These are phyloP conservation scores for Adiantum capillusveneris DNA, from an alignment of 75 land plant species.

Conservation along the genomic window DNA sequence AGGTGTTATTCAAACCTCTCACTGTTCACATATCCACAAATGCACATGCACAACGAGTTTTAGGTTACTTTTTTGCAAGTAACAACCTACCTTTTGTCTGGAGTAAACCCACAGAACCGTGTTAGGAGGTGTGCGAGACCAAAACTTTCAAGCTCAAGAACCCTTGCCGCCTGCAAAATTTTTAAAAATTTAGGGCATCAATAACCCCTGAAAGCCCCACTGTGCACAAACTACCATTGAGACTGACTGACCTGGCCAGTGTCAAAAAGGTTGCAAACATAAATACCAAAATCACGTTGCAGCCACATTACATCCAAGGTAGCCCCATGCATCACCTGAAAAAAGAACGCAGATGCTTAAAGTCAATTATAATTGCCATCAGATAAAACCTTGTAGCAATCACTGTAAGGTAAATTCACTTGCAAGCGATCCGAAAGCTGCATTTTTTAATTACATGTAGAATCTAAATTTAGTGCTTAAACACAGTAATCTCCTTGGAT, in stretches of 20 bases:
- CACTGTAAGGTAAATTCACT: too few relatives aligned
- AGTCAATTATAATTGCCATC: too few relatives aligned
- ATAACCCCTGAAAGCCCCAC: background rate
- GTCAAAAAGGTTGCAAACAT: constrained; percentile 89
- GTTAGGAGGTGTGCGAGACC: constrained; percentile 69
- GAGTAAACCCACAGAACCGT: constrained; percentile 70
- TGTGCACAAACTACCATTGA: too few relatives aligned
- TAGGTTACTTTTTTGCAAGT: too few relatives aligned
- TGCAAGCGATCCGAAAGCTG: too few relatives aligned
- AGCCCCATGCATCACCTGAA: constrained; percentile 97
- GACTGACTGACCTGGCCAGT: constrained; percentile 82
- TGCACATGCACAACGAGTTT: too few relatives aligned
- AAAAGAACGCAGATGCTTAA: constrained; percentile 3
- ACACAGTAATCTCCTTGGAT: too few relatives aligned
- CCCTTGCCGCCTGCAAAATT: constrained; percentile 53
- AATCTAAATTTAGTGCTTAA: too few relatives aligned
- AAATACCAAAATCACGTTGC: constrained; percentile 96
- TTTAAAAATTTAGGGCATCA: background rate
- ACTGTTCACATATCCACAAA: too few relatives aligned
- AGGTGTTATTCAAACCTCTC: too few relatives aligned
- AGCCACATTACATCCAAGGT: constrained; percentile 89
- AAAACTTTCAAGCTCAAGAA: constrained; percentile 68
- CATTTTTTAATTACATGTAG: too few relatives aligned
- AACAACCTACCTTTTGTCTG: constrained; percentile 97
- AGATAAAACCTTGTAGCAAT: too few relatives aligned